Conservation (phyloP, 768 basidiomycete species). For the Lentinula boryana region DNA sequence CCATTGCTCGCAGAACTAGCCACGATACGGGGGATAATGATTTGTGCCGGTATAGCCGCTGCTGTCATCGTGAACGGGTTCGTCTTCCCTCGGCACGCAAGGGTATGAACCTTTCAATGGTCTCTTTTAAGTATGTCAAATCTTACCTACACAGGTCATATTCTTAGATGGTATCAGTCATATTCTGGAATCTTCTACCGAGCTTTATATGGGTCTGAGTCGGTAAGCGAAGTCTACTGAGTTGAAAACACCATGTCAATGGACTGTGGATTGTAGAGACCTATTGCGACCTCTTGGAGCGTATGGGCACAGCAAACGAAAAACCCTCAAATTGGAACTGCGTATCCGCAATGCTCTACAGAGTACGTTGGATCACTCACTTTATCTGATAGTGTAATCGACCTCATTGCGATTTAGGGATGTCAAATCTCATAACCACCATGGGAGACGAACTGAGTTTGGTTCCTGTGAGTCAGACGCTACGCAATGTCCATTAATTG, state of each 20-base stretch:
- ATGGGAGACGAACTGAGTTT: constrained; percentile 45
- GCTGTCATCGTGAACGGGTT: constrained; percentile 38
- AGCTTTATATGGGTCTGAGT: constrained; percentile 37
- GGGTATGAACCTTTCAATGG: constrained; percentile 20
- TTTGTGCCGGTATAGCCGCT: constrained; percentile 36
- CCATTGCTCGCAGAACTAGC: constrained; percentile 26
- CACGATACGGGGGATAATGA: constrained; percentile 32
- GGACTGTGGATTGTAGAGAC: constrained; percentile 18
- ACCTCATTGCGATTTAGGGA: constrained; percentile 8
- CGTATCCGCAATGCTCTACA: constrained; percentile 34
- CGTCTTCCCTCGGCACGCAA: constrained; percentile 40
- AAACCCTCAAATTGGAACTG: constrained; percentile 33
- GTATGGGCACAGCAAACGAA: constrained; percentile 24
- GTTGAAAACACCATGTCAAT: not conserved
- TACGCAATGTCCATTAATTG: not conserved
- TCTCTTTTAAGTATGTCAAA: not conserved
- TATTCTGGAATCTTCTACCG: constrained; percentile 30
- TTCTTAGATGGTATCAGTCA: constrained; percentile 34
- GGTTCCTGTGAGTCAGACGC: constrained; percentile 31
- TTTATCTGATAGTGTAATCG: not conserved
- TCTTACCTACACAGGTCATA: constrained; percentile 22
- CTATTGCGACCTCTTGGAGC: constrained; percentile 22
- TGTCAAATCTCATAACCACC: constrained; percentile 29
- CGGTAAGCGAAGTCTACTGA: constrained; percentile 20
- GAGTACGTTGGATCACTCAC: constrained; percentile 14